Evolutionary conservation across 768 basidiomycete species (phyloP), one percentile per base, ranked within the genome.

Genomic region (Galerina marginata): DNA sequence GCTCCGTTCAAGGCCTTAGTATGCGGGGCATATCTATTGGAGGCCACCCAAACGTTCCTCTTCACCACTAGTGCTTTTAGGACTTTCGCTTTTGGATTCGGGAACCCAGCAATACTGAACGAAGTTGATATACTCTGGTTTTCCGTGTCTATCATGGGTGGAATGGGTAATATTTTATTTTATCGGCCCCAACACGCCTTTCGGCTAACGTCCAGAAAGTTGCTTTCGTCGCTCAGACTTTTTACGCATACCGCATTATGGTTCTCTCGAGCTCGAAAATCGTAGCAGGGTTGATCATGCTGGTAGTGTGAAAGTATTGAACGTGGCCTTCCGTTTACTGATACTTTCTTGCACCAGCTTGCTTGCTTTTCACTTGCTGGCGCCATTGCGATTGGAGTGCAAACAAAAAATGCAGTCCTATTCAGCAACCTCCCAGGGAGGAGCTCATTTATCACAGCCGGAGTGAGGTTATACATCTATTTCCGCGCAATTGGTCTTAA

Each of bases 51-150:
- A 33, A 65, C 67, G 5, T 54, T 70, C 26, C 16, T 70, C 2
- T 58, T 65, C 23, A 63, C 64, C 2, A 62, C 60, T 48, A 67
- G 65, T 42, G 59, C 57, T 2, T 70, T 67, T 56, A 54, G 52
- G 44, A 54, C 58, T 36, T 71, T 70, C 53, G 67, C 67, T 11
- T 54, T 36, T 12, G 67, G 64, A 6, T 70, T 70, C 36, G 67
- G 63, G 14, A 59, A 70, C 42, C 48, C 60, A 10, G 55, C 45
- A 11, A 40, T 63, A 0, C 49, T 69, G 15, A 54, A 63, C 25
- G 38, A 58, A 9, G 48, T 69, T 11, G 59, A 62, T 45, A 54
- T 65, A 1, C 42, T 61, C 36, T 67, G 66, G 66, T 62, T 65
- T 36, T 60, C 63, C 14, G 46, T 67, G 37, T 58, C 61, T 20